Evolutionary conservation across 2,329 filamentous ascomycete species (phyloP), one percentile per base, ranked within the genome.

Genomic region (Fusarium tanahbumbuense): DNA sequence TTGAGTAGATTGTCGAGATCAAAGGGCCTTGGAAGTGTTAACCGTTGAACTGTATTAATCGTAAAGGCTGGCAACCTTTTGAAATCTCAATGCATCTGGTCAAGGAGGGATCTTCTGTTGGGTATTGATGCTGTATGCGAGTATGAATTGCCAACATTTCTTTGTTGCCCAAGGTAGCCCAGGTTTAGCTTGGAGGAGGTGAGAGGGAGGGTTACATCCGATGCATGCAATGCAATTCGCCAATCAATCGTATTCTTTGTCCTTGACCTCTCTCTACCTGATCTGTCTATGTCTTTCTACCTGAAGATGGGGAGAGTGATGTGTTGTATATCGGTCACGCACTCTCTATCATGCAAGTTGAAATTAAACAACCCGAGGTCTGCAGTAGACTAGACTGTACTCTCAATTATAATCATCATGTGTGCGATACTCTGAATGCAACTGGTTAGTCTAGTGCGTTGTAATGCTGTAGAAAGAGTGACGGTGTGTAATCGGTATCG

Each of bases 401-500:
- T 30, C 28, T 30, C 28, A 50, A 50, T 20, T n/a, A 28, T 12
- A 9, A 25, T 15, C 12, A 53, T 53, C 49, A 53, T 53, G 34
- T 52, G 49, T 42, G 49, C 34, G 15, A 8, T 46, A 30, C 28
- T 30, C 28, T 30, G 28, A 30, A 30, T 30, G 30, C 32, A 56
- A 25, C 15, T 12, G 37, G 60, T 50, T 64, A 64, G 60, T 44
- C 42, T 64, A 59, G 28, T 30, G 28, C 28, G 16, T 22, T 32
- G 30, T 32, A 32, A 32, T 22, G 27, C 18, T 57, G 56, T 32
- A 44, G 18, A 50, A 53, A 53, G 49, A 60, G 47, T 70, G 67
- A 53, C 67, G 67, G 67, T 70, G 67, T 70, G 67, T 62, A 53
- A 67, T 69, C 40, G 52, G 56, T 49, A 67, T 70, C 56, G 56